These are phyloP conservation scores for Colletotrichum higginsianum DNA, from an alignment of 2,329 filamentous ascomycete species.

Conservation along the genomic window DNA sequence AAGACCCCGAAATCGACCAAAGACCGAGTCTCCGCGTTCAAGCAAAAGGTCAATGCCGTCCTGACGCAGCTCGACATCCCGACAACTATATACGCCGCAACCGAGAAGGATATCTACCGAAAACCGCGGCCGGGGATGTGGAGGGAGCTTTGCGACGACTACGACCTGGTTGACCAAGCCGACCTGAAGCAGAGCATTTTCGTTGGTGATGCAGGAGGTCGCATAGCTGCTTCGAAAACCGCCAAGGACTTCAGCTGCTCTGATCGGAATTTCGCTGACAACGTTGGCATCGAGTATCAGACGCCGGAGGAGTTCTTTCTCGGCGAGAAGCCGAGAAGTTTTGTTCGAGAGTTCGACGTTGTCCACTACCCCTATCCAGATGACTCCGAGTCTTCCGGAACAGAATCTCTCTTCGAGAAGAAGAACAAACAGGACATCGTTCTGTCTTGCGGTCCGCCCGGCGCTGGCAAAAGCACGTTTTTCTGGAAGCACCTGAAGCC, in stretches of 20 bases:
- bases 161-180: slow-evolving; percentile 71
- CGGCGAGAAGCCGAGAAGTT: slow-evolving; percentile 74
- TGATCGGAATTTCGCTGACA: slow-evolving; percentile 86
- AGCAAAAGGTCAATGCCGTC: slow-evolving; percentile 81
- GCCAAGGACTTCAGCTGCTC: slow-evolving; percentile 76
- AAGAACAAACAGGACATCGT: slow-evolving; percentile 80
- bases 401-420: slow-evolving; percentile 68
- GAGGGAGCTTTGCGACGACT: slow-evolving; percentile 73
- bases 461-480: slow-evolving; percentile 92
- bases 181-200: slow-evolving; percentile 83
- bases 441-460: slow-evolving; percentile 89
- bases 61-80: slow-evolving; percentile 82
- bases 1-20: slow-evolving; percentile 71
- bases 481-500: slow-evolving; percentile 85
- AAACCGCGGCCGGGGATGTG: slow-evolving; percentile 95
- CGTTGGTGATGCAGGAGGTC: slow-evolving; percentile 87
- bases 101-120: slow-evolving; percentile 83
- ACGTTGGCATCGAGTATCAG: slow-evolving; percentile 83
- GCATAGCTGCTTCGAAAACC: slow-evolving; percentile 62
- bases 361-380: slow-evolving; percentile 64
- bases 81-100: slow-evolving; percentile 87
- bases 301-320: slow-evolving; percentile 96
- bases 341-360: slow-evolving; percentile 81
- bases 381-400: slow-evolving; percentile 42
- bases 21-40: slow-evolving; percentile 83